phyloP scores from a whole-genome alignment of 257 asterid species.

The Jacaranda copaia region DNA sequence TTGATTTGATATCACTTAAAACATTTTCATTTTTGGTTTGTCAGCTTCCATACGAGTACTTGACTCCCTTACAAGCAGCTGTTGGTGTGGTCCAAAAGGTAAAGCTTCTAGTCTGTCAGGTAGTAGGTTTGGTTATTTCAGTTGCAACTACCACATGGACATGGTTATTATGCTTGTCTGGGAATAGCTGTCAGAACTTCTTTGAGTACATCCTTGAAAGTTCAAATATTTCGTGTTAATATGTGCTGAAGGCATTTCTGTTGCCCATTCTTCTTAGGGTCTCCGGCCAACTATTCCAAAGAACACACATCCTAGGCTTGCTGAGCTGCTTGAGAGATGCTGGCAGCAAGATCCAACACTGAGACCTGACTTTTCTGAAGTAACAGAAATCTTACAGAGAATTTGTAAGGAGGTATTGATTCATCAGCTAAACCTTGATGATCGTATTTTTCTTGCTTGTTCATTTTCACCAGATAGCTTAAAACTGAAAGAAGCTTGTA shows the following conservation, averaged over 20 bases:
- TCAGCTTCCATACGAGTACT: slow-evolving; percentile 81
- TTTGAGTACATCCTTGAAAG: not conserved
- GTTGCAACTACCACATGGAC: not conserved
- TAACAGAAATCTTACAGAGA: slow-evolving; percentile 58
- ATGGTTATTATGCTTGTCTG: not conserved
- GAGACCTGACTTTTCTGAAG: slow-evolving; percentile 75
- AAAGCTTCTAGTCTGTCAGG: slow-evolving; percentile 15
- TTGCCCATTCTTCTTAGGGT: slow-evolving; percentile 47
- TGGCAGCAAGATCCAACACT: slow-evolving; percentile 74
- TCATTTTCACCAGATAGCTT: not conserved
- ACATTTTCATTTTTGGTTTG: slow-evolving; percentile 11
- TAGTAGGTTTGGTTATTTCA: not conserved
- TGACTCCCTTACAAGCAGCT: slow-evolving; percentile 87
- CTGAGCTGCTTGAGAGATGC: slow-evolving; percentile 75
- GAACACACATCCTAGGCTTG: slow-evolving; percentile 60
- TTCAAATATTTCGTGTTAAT: not conserved
- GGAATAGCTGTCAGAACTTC: not conserved
- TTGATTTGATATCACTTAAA: slow-evolving; percentile 15
- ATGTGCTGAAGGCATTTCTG: not conserved
- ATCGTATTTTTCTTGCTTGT: not conserved
- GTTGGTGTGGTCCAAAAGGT: slow-evolving; percentile 89
- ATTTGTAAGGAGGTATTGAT: slow-evolving; percentile 61
- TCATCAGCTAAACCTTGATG: not conserved
- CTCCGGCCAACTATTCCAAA: slow-evolving; percentile 75
- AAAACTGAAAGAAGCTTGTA: no score